These are phyloP conservation scores for Trichocomaceae sp. DNA, from an alignment of 2,329 filamentous ascomycete species.

Conservation along the genomic window DNA sequence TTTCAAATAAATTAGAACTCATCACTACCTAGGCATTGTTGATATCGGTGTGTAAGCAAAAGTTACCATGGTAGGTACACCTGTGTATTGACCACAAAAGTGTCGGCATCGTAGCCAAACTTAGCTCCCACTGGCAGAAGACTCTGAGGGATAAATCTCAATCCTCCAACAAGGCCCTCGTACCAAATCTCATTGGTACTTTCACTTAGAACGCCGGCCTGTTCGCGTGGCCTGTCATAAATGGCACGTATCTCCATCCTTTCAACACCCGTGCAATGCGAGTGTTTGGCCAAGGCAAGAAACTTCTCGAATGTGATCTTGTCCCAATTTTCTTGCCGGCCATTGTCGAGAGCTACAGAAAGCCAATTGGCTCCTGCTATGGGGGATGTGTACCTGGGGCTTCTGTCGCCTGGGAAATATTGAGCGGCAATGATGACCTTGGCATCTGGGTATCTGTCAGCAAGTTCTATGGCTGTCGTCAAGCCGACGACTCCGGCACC, in stretches of 20 bases:
- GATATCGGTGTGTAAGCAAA: neutral
- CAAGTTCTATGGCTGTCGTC: slow-evolving; percentile 2
- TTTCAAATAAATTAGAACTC: neutral
- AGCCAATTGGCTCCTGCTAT: slow-evolving; percentile 5
- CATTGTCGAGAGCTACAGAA: neutral
- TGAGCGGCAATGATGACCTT: neutral
- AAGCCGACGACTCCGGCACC: neutral
- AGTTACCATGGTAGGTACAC: slow-evolving; percentile 1
- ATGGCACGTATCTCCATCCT: neutral
- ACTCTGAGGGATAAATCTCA: neutral
- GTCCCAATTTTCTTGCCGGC: neutral
- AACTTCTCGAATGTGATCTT: neutral
- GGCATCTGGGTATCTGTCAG: neutral
- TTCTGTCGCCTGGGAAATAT: neutral
- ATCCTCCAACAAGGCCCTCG: neutral
- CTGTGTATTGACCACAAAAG: slow-evolving; percentile 1
- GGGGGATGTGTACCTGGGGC: neutral
- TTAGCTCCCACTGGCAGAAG: neutral
- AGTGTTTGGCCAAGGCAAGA: neutral
- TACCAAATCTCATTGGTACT: neutral
- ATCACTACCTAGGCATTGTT: neutral
- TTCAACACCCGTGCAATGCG: neutral
- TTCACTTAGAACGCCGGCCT: neutral
- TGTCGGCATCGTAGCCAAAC: neutral
- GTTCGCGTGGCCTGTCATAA: neutral